Conservation (phyloP, 495 filamentous ascomycete genomes). For the Acidomyces sp. region DNA sequence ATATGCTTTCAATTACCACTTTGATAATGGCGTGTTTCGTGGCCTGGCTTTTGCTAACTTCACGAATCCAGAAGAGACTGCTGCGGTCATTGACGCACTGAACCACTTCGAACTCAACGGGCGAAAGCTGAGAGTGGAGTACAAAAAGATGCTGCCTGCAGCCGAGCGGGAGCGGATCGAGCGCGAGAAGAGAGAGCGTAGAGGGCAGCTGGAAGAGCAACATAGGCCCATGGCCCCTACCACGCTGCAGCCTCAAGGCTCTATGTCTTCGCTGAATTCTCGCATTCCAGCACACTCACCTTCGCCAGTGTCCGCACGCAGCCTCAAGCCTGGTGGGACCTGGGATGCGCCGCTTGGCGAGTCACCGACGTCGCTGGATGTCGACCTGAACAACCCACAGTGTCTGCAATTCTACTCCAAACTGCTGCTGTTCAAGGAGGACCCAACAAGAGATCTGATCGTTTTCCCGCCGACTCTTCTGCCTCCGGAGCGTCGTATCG, state of each 20-base stretch:
- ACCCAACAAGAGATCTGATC: conserved; percentile 59
- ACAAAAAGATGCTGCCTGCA: conserved; percentile 97
- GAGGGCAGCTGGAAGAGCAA: conserved; percentile 93
- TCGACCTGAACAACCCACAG: conserved; percentile 78
- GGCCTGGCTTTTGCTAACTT: conserved; percentile 97
- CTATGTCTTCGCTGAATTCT: conserved; percentile 69
- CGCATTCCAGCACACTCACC: conserved; percentile 53
- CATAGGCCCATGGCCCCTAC: conserved; percentile 57
- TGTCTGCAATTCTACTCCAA: conserved; percentile 81
- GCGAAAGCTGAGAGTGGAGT: conserved; percentile 86
- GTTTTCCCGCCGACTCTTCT: conserved; percentile 70
- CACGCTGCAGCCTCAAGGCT: conserved; percentile 67
- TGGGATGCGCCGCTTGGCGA: neutral
- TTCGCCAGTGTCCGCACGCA: conserved; percentile 51
- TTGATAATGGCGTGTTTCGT: conserved; percentile 94
- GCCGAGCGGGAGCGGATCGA: conserved; percentile 94
- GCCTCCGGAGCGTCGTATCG: conserved; percentile 69
- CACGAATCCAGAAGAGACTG: conserved; percentile 86
- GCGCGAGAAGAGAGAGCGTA: conserved; percentile 89
- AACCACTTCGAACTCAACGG: conserved; percentile 95
- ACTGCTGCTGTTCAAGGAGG: conserved; percentile 76
- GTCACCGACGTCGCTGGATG: conserved; percentile 35
- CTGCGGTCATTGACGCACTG: conserved; percentile 73
- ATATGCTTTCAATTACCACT: conserved; percentile 99
- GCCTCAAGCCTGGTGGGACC: conserved; percentile 48